Evolutionary conservation across 2,329 filamentous ascomycete species (phyloP), one percentile per base, ranked within the genome.

Genomic region (Blumeria graminis): DNA sequence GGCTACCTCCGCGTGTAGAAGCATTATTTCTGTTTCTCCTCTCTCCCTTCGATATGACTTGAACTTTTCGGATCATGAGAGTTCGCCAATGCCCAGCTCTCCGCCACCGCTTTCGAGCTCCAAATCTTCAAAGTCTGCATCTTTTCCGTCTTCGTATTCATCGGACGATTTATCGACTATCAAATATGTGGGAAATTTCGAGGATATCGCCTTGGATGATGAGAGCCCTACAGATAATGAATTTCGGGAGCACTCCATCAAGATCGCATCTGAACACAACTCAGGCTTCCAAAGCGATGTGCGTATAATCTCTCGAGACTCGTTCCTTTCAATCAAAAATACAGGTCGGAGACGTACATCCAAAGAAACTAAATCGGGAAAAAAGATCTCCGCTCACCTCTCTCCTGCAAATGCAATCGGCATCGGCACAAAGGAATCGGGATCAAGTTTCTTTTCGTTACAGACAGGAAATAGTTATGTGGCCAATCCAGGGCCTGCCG

Each of bases 71-170:
- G 18, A 51, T 28, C 22, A 33, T 65, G 66, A 63, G 50, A 54
- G 52, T 57, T 53, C 55, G 56, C 56, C 62, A 54, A 65, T 63
- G 60, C 81, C 82, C 51, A 78, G 76, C 67, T 86, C 84, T 61
- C 83, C 83, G 58, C 84, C 84, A 59, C 85, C 86, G 64, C 80
- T 94, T 70, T 86, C 84, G 53, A 76, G 75, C 62, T 93, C 86
- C 59, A 93, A 90, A 69, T 92, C 86, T 60, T 94, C 86, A 61
- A 93, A 92, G 69, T 88, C 87, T 33, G 93, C 86, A 5, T 94
- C 87, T 54, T 84, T 90, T 64, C 83, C 82, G 63, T 94, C 88
- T 39, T 81, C 84, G 57, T 81, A 78, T 59, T 83, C 81, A 55
- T 72, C 79, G 64, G 83, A 87, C 64, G 84, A 86, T 62, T 80